Evolutionary conservation across 1,139 yeast genomes (phyloP), one percentile per base, ranked within the genome.

Genomic region (Suhomyces guaymorum): DNA sequence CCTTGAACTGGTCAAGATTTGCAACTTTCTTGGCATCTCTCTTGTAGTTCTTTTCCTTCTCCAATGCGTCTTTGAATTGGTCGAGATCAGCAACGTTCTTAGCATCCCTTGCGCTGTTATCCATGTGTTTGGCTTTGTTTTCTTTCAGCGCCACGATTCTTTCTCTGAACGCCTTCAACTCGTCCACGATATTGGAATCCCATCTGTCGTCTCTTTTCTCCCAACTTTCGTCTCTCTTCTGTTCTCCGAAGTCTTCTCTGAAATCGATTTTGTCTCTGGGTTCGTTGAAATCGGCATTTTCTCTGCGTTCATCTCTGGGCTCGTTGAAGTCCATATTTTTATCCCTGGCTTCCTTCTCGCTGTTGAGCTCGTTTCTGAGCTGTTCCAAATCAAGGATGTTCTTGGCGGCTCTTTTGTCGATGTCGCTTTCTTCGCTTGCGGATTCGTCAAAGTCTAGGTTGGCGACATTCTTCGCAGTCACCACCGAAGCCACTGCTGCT

Each of bases 1-100:
- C 22, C 11, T 34, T 30, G 12, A 37, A 29, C 9, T 19, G 21
- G 10, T 30, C 29, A 18, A 41, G 36, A 27, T 28, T 20, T n/a
- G 48, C 32, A 1, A 49, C 44, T 26, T 52, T 48, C 33, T 51
- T 51, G 13, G 53, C 31, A 3, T 40, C 44, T 24, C 43, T 27
- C 32, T 37, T 41, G 21, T 25, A 10, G 12, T 44, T 5, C 15
- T 17, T 26, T 17, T 15, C 13, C 6, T 16, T 14, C 3, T 19
- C 12, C 3, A 33, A 7, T 7, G 21, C 27, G 3, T 16, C 22
- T 8, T 32, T 30, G 12, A 37, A 29, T 7, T 19, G 21, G 10
- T 30, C 29, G 18, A 41, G 36, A 25, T 28, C 23, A n/a, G 48
- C 32, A 1, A 49, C 44, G 28, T 52, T 48, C 33, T 51, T 51